A percentile compares a stretch with the other conserved stretches of the same genome.
Evolutionary conservation across 768 basidiomycete genomes (phyloP).

Genomic region (Russula olivacea): DNA sequence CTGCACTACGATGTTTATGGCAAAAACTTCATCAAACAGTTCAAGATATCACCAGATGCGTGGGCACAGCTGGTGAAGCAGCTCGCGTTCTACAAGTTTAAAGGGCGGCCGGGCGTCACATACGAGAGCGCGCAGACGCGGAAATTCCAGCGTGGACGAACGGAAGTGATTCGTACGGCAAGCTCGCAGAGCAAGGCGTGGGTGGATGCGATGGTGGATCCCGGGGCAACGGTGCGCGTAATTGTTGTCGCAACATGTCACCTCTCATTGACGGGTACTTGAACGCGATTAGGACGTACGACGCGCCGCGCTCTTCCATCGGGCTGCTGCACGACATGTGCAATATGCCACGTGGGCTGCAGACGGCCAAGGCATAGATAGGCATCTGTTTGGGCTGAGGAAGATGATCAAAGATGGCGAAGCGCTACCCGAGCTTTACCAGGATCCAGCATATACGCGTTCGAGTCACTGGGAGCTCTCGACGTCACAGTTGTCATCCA

Average conservation of each 20-base stretch:
- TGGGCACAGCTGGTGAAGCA: conserved; percentile 96
- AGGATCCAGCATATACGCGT: conserved; percentile 58
- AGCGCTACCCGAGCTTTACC: conserved; percentile 64
- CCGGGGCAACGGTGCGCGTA: conserved; percentile 40
- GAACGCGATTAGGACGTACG: conserved; percentile 40
- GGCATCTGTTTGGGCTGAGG: conserved; percentile 92
- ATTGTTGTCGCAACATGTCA: neutral
- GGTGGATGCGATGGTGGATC: conserved; percentile 83
- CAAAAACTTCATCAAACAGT: conserved; percentile 76
- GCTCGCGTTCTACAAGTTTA: conserved; percentile 89
- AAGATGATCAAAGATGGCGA: conserved; percentile 73
- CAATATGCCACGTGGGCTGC: conserved; percentile 89
- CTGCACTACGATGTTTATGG: conserved; percentile 54
- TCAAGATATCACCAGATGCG: conserved; percentile 85
- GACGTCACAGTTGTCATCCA: conserved; percentile 79
- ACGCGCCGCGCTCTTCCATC: conserved; percentile 62
- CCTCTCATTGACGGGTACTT: neutral
- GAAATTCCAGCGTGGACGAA: conserved; percentile 84
- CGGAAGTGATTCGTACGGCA: conserved; percentile 89
- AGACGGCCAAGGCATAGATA: conserved; percentile 90
- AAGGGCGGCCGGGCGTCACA: conserved; percentile 64
- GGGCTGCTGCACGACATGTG: conserved; percentile 75
- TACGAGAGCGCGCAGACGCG: conserved; percentile 96
- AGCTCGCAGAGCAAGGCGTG: conserved; percentile 80
- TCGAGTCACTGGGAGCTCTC: conserved; percentile 90